Conservation (phyloP, 2,329 filamentous ascomycete species). For the Knoxdaviesia capensis region DNA sequence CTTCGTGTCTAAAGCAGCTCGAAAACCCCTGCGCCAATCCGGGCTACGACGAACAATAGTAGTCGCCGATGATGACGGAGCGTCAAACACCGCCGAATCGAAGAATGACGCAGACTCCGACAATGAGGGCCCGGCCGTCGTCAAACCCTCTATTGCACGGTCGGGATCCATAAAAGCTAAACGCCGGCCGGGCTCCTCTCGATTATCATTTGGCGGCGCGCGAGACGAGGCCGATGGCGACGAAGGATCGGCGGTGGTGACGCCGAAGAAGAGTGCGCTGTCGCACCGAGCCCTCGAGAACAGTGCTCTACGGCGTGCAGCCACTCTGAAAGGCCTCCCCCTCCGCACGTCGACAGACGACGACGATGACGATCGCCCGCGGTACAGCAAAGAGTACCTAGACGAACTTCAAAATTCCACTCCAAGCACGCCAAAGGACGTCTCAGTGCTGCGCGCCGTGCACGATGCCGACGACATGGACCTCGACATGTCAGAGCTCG, state of each 20-base stretch:
- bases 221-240: conserved; percentile 32
- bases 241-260: conserved; percentile 31
- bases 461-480: conserved; percentile 28
- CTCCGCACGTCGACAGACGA: conserved; percentile 27
- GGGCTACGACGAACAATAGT: conserved; percentile 35
- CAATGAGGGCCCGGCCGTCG: conserved; percentile 23
- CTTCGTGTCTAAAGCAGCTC: conserved; percentile 17
- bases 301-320: conserved; percentile 36
- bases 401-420: conserved; percentile 73
- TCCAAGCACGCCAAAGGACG: conserved; percentile 56
- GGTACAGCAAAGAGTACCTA: conserved; percentile 72
- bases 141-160: conserved; percentile 25
- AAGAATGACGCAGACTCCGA: conserved; percentile 11
- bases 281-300: conserved; percentile 46
- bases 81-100: conserved; percentile 4
- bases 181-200: conserved; percentile 43
- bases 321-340: conserved; percentile 28
- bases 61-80: conserved; percentile 15
- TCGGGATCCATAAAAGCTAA: conserved; percentile 37
- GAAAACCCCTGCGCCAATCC: conserved; percentile 36
- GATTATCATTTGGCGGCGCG: conserved; percentile 56
- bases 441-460: conserved; percentile 22
- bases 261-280: conserved; percentile 46
- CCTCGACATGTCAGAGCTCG: conserved; percentile 37
- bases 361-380: conserved; percentile 48